Conservation (phyloP, 306 rosid genomes). For the Coriaria nepalensis region DNA sequence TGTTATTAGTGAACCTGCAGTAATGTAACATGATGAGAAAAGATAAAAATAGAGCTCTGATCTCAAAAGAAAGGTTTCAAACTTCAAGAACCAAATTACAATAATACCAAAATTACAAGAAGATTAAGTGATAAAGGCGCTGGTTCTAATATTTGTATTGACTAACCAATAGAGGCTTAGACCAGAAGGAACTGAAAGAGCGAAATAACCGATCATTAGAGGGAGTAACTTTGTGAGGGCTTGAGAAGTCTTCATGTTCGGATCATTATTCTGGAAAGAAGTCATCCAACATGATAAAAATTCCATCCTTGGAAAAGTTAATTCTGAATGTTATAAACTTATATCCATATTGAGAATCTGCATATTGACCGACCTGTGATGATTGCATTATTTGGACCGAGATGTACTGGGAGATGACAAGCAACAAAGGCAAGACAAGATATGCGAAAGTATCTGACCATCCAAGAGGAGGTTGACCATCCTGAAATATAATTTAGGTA, state of each 20-base stretch:
- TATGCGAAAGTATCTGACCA: conserved; percentile 97
- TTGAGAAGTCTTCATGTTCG: conserved; percentile 88
- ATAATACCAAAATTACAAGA: background rate
- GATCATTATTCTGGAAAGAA: conserved; percentile 55
- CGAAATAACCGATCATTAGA: conserved; percentile 85
- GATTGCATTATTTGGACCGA: conserved; percentile 96
- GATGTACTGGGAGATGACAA: conserved; percentile 70
- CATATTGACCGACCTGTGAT: conserved; percentile 64
- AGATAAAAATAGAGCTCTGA: background rate
- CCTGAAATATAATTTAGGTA: conserved; percentile 41
- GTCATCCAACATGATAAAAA: too few species aligned
- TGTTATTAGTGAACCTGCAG: conserved; percentile 80
- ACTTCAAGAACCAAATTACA: too few species aligned
- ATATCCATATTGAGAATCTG: background rate
- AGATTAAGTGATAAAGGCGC: background rate
- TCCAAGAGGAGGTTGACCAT: conserved; percentile 98
- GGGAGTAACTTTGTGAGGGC: conserved; percentile 72
- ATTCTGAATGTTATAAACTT: background rate
- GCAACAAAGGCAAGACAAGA: conserved; percentile 80
- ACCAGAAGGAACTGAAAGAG: conserved; percentile 98
- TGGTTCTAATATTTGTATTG: conserved; percentile 7
- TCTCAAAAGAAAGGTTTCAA: too few species aligned
- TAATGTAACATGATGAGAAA: conserved; percentile 12
- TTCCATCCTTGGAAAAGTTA: conserved; percentile 2
- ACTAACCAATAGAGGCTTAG: conserved; percentile 95